A percentile compares a stretch with the other conserved stretches of the same genome.
Conservation (phyloP, 2,329 filamentous ascomycete genomes). For the Lachnellula suecica region DNA sequence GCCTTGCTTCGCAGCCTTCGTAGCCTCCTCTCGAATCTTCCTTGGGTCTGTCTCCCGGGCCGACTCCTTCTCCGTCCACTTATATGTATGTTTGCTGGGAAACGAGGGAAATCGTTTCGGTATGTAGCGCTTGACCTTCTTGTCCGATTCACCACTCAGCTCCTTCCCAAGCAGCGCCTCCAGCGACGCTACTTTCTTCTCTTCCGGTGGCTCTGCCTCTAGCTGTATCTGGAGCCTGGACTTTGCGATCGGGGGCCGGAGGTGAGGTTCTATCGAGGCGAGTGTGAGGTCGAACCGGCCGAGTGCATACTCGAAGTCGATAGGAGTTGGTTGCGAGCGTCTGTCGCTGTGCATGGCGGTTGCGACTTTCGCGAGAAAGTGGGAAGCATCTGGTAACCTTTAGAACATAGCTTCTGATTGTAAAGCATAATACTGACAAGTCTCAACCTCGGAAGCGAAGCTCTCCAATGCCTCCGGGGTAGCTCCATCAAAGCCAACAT, state of each 20-base stretch:
- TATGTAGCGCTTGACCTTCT: conserved; percentile 54
- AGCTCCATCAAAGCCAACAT: conserved; percentile 58
- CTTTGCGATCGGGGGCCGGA: conserved; percentile 50
- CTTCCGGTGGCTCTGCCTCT: conserved; percentile 37
- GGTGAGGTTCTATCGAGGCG: conserved; percentile 53
- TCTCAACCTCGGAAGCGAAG: conserved; percentile 54
- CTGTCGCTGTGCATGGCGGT: conserved; percentile 33
- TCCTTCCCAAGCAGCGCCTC: conserved; percentile 43
- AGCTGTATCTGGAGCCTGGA: conserved; percentile 32
- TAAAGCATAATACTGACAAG: conserved; percentile 45
- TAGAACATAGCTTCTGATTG: conserved; percentile 4
- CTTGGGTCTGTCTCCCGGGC: conserved; percentile 51
- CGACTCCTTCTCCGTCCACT: conserved; percentile 51
- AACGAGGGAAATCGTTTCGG: conserved; percentile 60
- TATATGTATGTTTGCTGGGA: conserved; percentile 64
- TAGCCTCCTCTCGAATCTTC: conserved; percentile 59
- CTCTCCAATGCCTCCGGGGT: conserved; percentile 57
- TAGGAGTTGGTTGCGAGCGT: conserved; percentile 52
- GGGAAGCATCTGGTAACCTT: conserved; percentile 27
- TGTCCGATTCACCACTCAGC: conserved; percentile 58
- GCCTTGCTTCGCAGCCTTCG: conserved; percentile 58
- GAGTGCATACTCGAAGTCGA: conserved; percentile 57
- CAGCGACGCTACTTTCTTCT: conserved; percentile 42
- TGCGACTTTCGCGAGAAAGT: conserved; percentile 31
- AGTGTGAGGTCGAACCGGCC: conserved; percentile 51